Percentiles rank a stretch among this genome's conserved stretches.
These are phyloP conservation scores for Paraglomus occultum DNA, from an alignment of 192 early-diverging fungal genomes.

Conservation along the genomic window DNA sequence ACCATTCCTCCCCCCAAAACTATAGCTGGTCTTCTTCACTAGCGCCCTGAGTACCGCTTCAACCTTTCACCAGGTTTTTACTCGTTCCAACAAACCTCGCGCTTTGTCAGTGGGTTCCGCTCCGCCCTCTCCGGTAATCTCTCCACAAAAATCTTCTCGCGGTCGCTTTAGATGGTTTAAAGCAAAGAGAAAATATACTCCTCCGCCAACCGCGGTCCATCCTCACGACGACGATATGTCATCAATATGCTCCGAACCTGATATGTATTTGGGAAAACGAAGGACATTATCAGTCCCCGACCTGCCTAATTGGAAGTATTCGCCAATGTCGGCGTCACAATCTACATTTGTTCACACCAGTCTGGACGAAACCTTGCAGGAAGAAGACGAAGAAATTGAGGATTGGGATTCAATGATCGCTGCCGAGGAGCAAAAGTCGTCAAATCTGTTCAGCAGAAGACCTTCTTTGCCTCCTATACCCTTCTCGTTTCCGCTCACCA, in stretches of 20 bases:
- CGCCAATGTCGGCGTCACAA: background rate
- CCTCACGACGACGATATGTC: conserved; percentile 13
- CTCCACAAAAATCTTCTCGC: too few relatives aligned
- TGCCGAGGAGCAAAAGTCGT: conserved; percentile 1
- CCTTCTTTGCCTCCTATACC: conserved; percentile 30
- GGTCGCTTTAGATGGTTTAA: too few relatives aligned
- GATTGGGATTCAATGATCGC: conserved; percentile 37
- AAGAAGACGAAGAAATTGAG: conserved; percentile 41
- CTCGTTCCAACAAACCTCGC: too few relatives aligned
- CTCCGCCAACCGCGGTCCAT: too few relatives aligned
- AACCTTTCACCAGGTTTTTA: too few relatives aligned
- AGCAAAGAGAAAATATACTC: too few relatives aligned
- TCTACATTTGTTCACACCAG: background rate
- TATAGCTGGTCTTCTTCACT: too few relatives aligned
- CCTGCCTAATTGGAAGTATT: background rate
- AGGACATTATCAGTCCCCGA: conserved; percentile 1
- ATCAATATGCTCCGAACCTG: conserved; percentile 4
- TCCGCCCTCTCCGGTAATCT: too few relatives aligned
- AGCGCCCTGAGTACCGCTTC: too few relatives aligned
- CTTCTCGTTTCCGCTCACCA: conserved; percentile 25
- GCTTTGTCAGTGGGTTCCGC: too few relatives aligned
- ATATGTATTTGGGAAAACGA: conserved; percentile 1
- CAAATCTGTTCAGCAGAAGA: conserved; percentile 33
- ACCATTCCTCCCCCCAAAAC: too few relatives aligned
- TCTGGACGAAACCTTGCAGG: background rate